Conservation (phyloP, 2,329 filamentous ascomycete species). For the Apiospora malaysiana region DNA sequence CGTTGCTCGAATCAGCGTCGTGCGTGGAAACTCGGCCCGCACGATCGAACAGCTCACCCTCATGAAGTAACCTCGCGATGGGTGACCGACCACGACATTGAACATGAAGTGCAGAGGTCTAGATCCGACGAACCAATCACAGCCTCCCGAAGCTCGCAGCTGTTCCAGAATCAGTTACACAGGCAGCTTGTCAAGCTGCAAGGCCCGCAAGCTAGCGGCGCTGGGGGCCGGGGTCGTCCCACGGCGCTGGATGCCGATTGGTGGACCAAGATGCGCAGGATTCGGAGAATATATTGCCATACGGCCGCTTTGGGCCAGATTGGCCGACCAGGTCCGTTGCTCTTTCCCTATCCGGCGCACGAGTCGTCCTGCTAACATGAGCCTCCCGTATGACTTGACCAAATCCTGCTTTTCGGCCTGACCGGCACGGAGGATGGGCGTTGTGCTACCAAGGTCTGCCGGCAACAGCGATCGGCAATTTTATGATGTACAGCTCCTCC, state of each 20-base stretch:
- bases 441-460: neutral
- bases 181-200: slow-evolving; percentile 1
- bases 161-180: neutral
- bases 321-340: neutral
- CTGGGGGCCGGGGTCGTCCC: neutral
- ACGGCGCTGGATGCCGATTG: slow-evolving; percentile 4
- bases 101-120: neutral
- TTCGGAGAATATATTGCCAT: slow-evolving; percentile 17
- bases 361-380: neutral
- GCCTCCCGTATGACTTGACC: neutral
- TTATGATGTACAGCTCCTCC: neutral
- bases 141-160: neutral
- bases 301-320: slow-evolving; percentile 10
- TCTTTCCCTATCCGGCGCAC: neutral
- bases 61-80: neutral
- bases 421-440: neutral
- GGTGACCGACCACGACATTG: neutral
- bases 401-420: neutral
- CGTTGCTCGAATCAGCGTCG: neutral
- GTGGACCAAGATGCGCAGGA: slow-evolving; percentile 4
- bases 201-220: neutral
- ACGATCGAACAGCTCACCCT: neutral
- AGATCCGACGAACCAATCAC: neutral
- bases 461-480: slow-evolving; percentile 3
- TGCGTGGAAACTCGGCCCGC: neutral